phyloP scores from a whole-genome alignment of 2,329 filamentous ascomycete species.

The Colletotrichum ledebouriae region DNA sequence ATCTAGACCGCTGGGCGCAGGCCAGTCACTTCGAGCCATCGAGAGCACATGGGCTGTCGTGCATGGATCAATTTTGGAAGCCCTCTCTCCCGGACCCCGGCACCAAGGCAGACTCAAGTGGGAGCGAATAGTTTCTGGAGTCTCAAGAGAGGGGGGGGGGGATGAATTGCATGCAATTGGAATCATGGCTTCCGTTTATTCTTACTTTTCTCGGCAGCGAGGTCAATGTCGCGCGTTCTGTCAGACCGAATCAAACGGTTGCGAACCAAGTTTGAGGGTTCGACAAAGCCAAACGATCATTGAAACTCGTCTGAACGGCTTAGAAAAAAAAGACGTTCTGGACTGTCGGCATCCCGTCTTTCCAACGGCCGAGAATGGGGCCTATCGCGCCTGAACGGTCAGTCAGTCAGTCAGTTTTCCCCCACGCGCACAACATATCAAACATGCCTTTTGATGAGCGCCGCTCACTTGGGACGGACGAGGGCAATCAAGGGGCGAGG shows the following conservation, averaged over 20 bases:
- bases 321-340: not conserved
- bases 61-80: slow-evolving; percentile 15
- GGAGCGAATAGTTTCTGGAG: not conserved
- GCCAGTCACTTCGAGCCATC: slow-evolving; percentile 19
- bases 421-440: not conserved
- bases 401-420: not conserved
- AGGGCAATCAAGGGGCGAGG: slow-evolving; percentile 13
- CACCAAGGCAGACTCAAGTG: not conserved
- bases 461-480: not conserved
- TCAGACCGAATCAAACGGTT: not conserved
- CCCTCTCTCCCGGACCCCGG: slow-evolving; percentile 3
- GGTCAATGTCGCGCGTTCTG: slow-evolving; percentile 11
- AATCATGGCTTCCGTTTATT: not conserved
- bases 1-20: not conserved
- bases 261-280: slow-evolving; percentile 9
- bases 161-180: not conserved
- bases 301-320: slow-evolving; percentile 7
- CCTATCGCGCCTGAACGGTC: not conserved
- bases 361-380: not conserved
- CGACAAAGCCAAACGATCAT: slow-evolving; percentile 1
- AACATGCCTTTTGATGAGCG: not conserved
- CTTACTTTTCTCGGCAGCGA: not conserved
- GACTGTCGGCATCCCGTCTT: not conserved
- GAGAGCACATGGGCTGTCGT: slow-evolving; percentile 34
- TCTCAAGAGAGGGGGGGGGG: not conserved